These are phyloP conservation scores for Hypoxylon lienhwacheense DNA, from an alignment of 495 filamentous ascomycete species.

Conservation along the genomic window DNA sequence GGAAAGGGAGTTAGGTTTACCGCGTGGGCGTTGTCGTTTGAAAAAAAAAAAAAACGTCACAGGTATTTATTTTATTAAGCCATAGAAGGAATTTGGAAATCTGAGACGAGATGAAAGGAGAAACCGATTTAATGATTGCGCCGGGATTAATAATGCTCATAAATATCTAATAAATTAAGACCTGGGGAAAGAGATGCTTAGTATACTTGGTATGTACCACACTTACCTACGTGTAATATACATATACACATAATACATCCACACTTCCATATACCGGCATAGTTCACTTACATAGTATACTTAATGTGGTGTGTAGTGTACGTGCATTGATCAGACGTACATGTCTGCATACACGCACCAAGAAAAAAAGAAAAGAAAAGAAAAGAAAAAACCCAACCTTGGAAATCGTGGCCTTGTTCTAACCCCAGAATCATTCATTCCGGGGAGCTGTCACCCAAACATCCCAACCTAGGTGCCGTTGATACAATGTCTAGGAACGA, in stretches of 20 bases:
- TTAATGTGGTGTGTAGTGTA: not conserved
- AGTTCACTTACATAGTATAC: not conserved
- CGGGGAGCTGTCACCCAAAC: conserved; percentile 31
- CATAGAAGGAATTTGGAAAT: conserved; percentile 8
- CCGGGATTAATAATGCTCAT: conserved; percentile 21
- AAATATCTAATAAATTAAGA: conserved; percentile 31
- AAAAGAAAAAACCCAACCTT: no score
- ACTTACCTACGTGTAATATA: no score
- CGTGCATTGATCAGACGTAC: not conserved
- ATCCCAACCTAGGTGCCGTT: conserved; percentile 9
- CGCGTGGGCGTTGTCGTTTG: conserved; percentile 9
- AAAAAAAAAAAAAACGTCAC: conserved; percentile 12
- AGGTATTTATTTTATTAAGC: conserved; percentile 32
- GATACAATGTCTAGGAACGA: conserved; percentile 25
- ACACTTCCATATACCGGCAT: not conserved
- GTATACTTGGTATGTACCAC: not conserved
- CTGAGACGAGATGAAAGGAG: conserved; percentile 33
- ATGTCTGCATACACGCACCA: no score
- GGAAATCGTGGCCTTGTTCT: conserved; percentile 20
- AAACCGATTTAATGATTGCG: conserved; percentile 19
- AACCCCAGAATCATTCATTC: conserved; percentile 36
- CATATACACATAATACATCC: not conserved
- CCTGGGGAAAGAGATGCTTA: conserved; percentile 22
- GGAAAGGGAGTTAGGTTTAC: conserved; percentile 15
- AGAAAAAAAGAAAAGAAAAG: no score